A percentile compares a stretch with the other conserved stretches of the same genome.
phyloP scores from a whole-genome alignment of 441 rosid species.

The Croton setiger region DNA sequence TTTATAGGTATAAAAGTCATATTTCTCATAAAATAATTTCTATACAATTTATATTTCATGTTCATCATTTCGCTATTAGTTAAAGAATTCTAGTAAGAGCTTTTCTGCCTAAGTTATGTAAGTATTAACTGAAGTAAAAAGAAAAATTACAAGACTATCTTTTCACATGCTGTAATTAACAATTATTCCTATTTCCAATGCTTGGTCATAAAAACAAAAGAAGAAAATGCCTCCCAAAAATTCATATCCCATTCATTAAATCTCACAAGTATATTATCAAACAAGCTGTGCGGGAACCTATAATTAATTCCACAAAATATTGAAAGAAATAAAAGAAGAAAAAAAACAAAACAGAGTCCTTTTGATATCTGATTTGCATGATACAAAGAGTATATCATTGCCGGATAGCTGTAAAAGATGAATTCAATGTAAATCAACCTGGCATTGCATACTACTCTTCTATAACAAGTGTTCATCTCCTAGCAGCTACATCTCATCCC shows the following conservation, averaged over 20 bases:
- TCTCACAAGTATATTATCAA: conserved; percentile 5
- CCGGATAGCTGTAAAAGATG: conserved; percentile 8
- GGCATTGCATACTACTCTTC: conserved; percentile 13
- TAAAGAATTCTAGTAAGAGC: no score
- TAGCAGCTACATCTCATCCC: conserved; percentile 24
- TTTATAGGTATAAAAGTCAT: no score
- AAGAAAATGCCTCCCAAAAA: conserved; percentile 15
- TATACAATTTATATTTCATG: no score
- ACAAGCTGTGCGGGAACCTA: conserved; percentile 20
- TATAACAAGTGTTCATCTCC: conserved; percentile 10
- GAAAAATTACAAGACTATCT: no score
- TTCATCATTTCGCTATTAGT: no score
- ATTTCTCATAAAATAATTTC: no score
- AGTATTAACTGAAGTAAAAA: no score
- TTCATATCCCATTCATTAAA: background rate
- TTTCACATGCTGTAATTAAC: background rate
- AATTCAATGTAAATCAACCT: conserved; percentile 9
- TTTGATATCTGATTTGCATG: conserved; percentile 22
- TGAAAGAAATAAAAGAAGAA: background rate
- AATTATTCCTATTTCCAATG: background rate
- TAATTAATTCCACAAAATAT: conserved; percentile 12
- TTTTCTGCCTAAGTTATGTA: no score
- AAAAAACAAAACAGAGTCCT: background rate
- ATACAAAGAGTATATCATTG: conserved; percentile 21
- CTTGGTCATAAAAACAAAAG: background rate